A percentile compares a stretch with the other conserved stretches of the same genome.
Conservation (phyloP, 352 stramenopile species). For the Pythium utonaiense region DNA sequence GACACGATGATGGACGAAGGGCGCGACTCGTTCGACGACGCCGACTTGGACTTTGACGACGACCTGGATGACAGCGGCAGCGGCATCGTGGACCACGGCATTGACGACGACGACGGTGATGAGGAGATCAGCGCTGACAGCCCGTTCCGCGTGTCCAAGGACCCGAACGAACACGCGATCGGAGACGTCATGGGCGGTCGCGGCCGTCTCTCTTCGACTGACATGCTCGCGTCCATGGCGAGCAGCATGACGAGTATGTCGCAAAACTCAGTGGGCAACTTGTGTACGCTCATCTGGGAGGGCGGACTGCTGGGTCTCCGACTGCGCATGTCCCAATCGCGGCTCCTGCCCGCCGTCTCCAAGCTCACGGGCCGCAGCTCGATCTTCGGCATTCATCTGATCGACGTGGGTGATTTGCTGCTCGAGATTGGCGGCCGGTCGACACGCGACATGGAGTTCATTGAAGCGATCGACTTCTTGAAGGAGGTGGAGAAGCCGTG, state of each 20-base stretch:
- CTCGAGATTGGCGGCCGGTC: conserved; percentile 64
- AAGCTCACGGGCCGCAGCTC: conserved; percentile 84
- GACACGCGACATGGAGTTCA: conserved; percentile 81
- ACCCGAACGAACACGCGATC: conserved; percentile 58
- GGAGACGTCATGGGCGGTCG: conserved; percentile 58
- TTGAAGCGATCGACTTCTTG: conserved; percentile 77
- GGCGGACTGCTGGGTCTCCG: conserved; percentile 70
- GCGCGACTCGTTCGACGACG: conserved; percentile 61
- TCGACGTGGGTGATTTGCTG: conserved; percentile 81
- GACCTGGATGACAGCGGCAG: conserved; percentile 36
- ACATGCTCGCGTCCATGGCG: conserved; percentile 66
- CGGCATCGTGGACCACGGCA: conserved; percentile 39
- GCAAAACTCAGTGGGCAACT: conserved; percentile 50
- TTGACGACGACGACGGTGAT: conserved; percentile 34
- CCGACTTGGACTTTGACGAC: conserved; percentile 46
- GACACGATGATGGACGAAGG: conserved; percentile 32
- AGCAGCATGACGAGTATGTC: conserved; percentile 61
- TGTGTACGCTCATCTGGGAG: conserved; percentile 84
- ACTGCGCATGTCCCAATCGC: conserved; percentile 76
- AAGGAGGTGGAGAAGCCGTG: conserved; percentile 79
- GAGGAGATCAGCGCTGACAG: conserved; percentile 21
- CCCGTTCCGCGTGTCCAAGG: conserved; percentile 26
- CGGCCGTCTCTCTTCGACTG: conserved; percentile 61
- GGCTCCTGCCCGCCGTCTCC: conserved; percentile 75
- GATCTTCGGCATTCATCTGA: conserved; percentile 82